Evolutionary conservation across 768 basidiomycete genomes (phyloP), one percentile per base, ranked within the genome.

Genomic region (Exsudoporus frostii): DNA sequence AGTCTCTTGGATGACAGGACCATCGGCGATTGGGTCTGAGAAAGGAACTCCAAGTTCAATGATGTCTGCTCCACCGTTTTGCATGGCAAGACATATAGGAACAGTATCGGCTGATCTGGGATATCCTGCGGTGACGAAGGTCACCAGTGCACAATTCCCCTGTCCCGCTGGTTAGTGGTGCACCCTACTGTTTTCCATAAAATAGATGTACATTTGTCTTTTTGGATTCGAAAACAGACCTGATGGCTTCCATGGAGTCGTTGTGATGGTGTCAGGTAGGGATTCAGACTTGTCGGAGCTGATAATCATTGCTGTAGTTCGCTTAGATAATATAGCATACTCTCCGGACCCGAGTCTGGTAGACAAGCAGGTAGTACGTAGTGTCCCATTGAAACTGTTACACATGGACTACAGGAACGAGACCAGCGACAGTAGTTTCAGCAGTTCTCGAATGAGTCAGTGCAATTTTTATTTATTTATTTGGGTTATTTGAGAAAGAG

Each of bases 21-120:
- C 96, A 72, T 99, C 96, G 2, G 93, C 95, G 60, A 93, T 91
- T 19, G 95, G 96, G 74, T 98, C 96, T 49, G 91, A 95, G 51
- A 67, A 67, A 20, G 67, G 66, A 33, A 98, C 81, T 17, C 96
- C 96, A 17, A 99, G 80, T 70, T 99, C 96, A 55, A 98, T 94
- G 54, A 98, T 82, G 69, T 98, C 94, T 41, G 92, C 83, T 7
- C 96, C 96, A 48, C 96, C 96, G 41, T 82, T 80, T 70, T 98
- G 88, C 85, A 99, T 91, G 24, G 90, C 90, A 33, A 98, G 81
- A 76, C 98, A 70, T 53, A 93, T 79, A 2, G 90, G 85, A 11
- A 96, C 90, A 0, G 96, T 98, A 53, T 88, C 87, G 65, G 84
- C 76, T 49, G 72, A 69, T 8, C 75, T 82, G 25, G 96, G 96